Evolutionary conservation across 129 eudicot genomes (phyloP).

Genomic region (Lactuca sativa): DNA sequence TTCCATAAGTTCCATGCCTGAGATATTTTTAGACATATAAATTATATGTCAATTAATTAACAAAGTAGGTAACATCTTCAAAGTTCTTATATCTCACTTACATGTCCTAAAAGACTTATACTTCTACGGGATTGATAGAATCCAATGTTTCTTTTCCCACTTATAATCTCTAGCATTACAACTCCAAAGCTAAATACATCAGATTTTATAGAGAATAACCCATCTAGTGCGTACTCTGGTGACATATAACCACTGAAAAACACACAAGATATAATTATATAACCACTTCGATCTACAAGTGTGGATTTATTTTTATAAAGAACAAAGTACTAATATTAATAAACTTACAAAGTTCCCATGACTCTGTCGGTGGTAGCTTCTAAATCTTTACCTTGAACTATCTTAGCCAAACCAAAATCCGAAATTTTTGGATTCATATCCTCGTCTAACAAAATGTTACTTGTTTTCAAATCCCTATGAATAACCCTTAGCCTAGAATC

Average conservation of each 20-base stretch:
- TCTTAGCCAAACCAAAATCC: constrained; percentile 37
- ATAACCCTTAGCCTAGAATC: constrained; percentile 18
- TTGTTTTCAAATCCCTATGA: background rate
- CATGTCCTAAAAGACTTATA: constrained; percentile 43
- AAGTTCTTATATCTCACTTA: constrained; percentile 18
- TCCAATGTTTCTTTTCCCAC: constrained; percentile 44
- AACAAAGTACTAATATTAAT: no score
- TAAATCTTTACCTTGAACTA: constrained; percentile 34
- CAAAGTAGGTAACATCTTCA: no score
- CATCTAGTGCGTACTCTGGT: constrained; percentile 48
- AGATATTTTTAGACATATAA: background rate
- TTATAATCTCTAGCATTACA: constrained; percentile 44
- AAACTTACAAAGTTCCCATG: constrained; percentile 36
- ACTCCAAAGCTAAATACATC: constrained; percentile 59
- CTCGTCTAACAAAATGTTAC: constrained; percentile 35
- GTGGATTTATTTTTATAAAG: no score
- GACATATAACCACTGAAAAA: constrained; percentile 34
- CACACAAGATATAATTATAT: no score
- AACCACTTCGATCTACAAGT: no score
- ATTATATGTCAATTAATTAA: background rate
- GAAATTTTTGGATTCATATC: constrained; percentile 42
- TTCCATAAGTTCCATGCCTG: constrained; percentile 47
- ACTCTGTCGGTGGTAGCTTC: constrained; percentile 33
- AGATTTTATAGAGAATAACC: constrained; percentile 42
- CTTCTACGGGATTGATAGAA: constrained; percentile 16